Conservation (phyloP, 371 early-diverging fungal species). For the Apophysomyces ossiformis region DNA sequence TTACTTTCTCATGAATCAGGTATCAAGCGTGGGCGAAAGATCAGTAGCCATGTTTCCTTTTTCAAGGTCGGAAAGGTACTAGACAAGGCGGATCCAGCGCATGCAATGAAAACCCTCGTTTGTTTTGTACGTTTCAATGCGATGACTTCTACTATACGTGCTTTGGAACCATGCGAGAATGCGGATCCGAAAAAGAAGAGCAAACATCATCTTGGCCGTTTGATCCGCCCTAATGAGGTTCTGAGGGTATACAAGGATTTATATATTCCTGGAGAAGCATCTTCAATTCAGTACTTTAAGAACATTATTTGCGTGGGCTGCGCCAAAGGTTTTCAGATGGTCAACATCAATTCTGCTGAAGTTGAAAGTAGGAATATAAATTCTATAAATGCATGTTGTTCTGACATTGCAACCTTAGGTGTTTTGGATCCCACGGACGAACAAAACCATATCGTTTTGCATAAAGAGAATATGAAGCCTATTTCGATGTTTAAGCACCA, state of each 20-base stretch:
- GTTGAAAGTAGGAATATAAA: slow-evolving; percentile 39
- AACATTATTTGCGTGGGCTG: slow-evolving; percentile 90
- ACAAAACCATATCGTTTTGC: slow-evolving; percentile 22
- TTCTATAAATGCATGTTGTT: background rate
- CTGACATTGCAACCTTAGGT: slow-evolving; percentile 16
- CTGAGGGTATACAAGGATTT: slow-evolving; percentile 79
- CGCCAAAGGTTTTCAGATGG: slow-evolving; percentile 89
- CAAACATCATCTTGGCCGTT: slow-evolving; percentile 44
- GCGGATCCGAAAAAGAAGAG: slow-evolving; percentile 56
- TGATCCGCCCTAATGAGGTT: slow-evolving; percentile 52
- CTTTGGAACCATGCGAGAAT: slow-evolving; percentile 66
- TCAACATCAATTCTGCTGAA: slow-evolving; percentile 77
- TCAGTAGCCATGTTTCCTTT: slow-evolving; percentile 78
- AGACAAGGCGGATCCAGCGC: slow-evolving; percentile 48
- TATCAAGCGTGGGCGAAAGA: slow-evolving; percentile 60
- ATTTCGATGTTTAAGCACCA: slow-evolving; percentile 78
- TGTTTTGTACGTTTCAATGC: slow-evolving; percentile 73
- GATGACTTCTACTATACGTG: slow-evolving; percentile 70
- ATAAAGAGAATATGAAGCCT: slow-evolving; percentile 54
- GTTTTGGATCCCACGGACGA: slow-evolving; percentile 38
- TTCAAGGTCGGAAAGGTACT: slow-evolving; percentile 82
- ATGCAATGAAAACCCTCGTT: slow-evolving; percentile 49
- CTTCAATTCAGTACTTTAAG: slow-evolving; percentile 80
- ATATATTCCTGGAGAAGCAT: slow-evolving; percentile 87
- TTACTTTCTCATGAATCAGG: slow-evolving; percentile 43